Evolutionary conservation across 1,284 basidiomycete species (phyloP), one percentile per base, ranked within the genome.

Genomic region (Dichomitus squalens): DNA sequence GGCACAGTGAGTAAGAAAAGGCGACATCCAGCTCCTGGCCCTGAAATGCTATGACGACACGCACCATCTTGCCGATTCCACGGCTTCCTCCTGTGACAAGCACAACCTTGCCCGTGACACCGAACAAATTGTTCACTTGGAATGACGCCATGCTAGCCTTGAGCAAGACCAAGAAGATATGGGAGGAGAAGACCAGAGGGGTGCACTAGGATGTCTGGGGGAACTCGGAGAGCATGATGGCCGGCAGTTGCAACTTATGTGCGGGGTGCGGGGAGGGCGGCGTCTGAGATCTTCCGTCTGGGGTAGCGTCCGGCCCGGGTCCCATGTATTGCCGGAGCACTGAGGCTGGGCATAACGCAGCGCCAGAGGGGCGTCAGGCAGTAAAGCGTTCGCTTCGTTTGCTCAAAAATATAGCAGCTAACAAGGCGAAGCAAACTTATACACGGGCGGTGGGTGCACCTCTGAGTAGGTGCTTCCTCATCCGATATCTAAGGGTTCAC

Each of bases 71-170:
- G 25, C 87, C 86, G 44, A 88, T 82, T 25, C 86, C 87, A 54
- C 85, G 75, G 40, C 83, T 87, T n/a, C 87, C 88, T n/a, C 88
- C 88, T 0, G 87, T 89, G 35, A 88, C 78, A 34, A 90, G 75
- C 1, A 85, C 83, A 4, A 87, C 80, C 67, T 87, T 89, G 46
- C 75, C 82, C 49, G 79, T 73, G 55, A 88, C 84, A 52, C 74
- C 67, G 70, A 89, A 89, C 25, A 88, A 71, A 25, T 73, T 77
- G n/a, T 71, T 63, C 9, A 72, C 60, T 50, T 77, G 68, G 33
- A 81, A 72, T 12, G 76, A 74, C 60, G 64, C 70, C 78, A 79
- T 82, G 8, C 9, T 11, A 47, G 29, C 14, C 6, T 25, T n/a
- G 25, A 29, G 3, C 7, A 8, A 27, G 23, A 43, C 18, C 39